A percentile compares a stretch with the other conserved stretches of the same genome.
Conservation (phyloP, 495 filamentous ascomycete species). For the Aspergillus ellipticus region DNA sequence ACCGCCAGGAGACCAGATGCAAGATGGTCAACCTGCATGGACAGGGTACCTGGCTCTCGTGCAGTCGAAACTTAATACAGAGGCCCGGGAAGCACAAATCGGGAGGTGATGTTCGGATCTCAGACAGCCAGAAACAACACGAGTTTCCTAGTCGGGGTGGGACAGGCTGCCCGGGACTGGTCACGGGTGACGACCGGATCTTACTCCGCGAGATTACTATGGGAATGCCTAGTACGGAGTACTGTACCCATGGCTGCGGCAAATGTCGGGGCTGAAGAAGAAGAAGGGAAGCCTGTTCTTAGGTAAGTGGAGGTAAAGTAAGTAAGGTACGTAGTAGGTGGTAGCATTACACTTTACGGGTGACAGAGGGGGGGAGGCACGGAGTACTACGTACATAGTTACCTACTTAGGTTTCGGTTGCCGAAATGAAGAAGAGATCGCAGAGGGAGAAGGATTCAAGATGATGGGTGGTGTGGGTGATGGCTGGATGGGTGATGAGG, state of each 20-base stretch:
- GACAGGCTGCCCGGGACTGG: not conserved
- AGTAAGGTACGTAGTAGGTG: too few relatives aligned
- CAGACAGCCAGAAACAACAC: conserved; percentile 3
- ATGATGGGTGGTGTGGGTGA: not conserved
- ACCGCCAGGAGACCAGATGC: conserved; percentile 3
- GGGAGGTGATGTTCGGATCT: not conserved
- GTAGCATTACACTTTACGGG: too few relatives aligned
- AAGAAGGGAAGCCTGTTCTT: too few relatives aligned
- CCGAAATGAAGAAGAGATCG: not conserved
- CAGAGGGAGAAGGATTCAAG: not conserved
- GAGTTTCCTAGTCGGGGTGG: conserved; percentile 1
- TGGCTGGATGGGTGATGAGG: conserved; percentile 2
- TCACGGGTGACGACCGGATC: not conserved
- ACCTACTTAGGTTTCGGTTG: too few relatives aligned
- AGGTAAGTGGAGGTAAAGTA: too few relatives aligned
- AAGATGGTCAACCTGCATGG: conserved; percentile 5
- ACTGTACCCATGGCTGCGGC: too few relatives aligned
- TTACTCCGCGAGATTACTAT: not conserved
- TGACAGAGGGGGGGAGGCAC: too few relatives aligned
- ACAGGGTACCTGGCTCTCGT: conserved; percentile 7
- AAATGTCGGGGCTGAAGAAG: not conserved
- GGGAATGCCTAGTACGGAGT: too few relatives aligned
- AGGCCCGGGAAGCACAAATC: not conserved
- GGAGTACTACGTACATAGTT: too few relatives aligned
- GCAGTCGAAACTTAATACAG: conserved; percentile 6